Base-by-base conservation (phyloP, 176 grass and related monocot species). In the Juncus inflexus region DNA sequence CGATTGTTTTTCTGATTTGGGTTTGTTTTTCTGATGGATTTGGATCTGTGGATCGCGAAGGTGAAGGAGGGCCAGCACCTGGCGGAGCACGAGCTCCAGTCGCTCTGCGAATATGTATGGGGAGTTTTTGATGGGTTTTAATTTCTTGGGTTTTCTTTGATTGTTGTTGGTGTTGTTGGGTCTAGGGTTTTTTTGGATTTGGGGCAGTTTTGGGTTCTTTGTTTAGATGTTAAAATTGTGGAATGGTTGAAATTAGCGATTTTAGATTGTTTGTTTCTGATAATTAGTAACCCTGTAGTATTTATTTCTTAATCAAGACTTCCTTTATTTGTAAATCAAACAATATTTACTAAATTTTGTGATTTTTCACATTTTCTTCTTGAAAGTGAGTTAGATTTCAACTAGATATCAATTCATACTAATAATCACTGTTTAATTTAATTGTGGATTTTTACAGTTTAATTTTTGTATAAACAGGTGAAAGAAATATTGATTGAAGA, bases 11-110 rank as follows among this genome's bases (percentile, higher is more conserved):
- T 19, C 53, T 37, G 15, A 55, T 61, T 51, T 38, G 39, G 40
- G 37, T 50, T 10, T 43, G 15, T 15, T 67, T 67, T 12, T 63
- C 7, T 66, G 52, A 99, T 99, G 95, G 89, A 99, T 86, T 89
- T 99, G 67, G 94, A 99, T 99, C 94, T 89, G 78, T 99, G 94
- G 88, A 99, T 99, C 85, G 86, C 88, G 16, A 92, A 89, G 78
- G 94, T 99, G 75, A 99, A 99, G 94, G 94, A 92, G 77, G 94
- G 94, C 45, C 88, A 90, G 67, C 94, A 99, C 70, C 83, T 99
- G 55, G 79, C 86, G 41, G 94, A 99, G 77, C 78, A 99, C 83
- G 94, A 99, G 80, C 94, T 99, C 68, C 94, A 99, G 73, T 80
- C 87, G 43, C 94, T 99, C 60, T 99, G 94, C 78, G 94, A 99